These are phyloP conservation scores for Pichia sp. DNA, from an alignment of 1,139 yeast genomes.

Conservation along the genomic window DNA sequence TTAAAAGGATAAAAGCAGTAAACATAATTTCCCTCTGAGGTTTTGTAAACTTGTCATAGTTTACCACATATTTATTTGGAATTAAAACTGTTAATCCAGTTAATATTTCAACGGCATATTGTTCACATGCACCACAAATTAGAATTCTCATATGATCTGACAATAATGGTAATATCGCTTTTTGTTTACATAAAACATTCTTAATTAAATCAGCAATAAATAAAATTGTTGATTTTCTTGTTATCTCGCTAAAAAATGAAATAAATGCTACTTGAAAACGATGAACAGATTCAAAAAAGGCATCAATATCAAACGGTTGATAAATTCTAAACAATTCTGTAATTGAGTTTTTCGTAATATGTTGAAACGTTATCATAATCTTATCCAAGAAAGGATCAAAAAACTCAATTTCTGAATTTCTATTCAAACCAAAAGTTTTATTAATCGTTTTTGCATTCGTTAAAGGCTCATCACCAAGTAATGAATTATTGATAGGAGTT, in stretches of 20 bases:
- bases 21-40: constrained; percentile 7
- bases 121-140: constrained; percentile 9
- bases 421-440: not conserved
- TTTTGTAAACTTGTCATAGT: not conserved
- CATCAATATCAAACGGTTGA: constrained; percentile 9
- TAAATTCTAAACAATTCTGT: not conserved
- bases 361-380: not conserved
- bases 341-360: not conserved
- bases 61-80: constrained; percentile 5
- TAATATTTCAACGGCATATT: not conserved
- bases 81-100: constrained; percentile 6
- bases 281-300: constrained; percentile 1
- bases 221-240: constrained; percentile 8
- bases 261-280: not conserved
- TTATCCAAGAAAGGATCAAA: not conserved
- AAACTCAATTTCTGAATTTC: not conserved
- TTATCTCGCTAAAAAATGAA: constrained; percentile 7
- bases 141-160: constrained; percentile 4
- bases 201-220: constrained; percentile 7
- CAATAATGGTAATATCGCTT: constrained; percentile 2
- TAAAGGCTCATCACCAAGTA: not conserved
- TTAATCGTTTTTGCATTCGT: not conserved
- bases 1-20: constrained; percentile 3
- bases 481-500: not conserved
- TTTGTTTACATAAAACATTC: constrained; percentile 10